Base-by-base conservation (phyloP, 2,329 filamentous ascomycete species). In the Colletotrichum truncatum region DNA sequence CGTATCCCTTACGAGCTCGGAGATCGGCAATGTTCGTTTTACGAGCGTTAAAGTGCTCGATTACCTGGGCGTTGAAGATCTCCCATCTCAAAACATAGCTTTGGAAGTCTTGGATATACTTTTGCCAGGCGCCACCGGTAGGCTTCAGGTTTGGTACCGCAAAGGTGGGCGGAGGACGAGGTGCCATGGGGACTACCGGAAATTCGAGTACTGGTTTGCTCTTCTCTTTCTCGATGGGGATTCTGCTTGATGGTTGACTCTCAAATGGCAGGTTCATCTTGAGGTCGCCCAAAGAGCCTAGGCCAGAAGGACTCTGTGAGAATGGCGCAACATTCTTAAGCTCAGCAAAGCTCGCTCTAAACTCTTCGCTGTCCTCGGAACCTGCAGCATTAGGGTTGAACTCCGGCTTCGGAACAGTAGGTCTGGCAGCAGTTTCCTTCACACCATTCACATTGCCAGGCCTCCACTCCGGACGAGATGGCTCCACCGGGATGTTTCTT, bases 391-490 rank as follows among this genome's bases (percentile, higher is more conserved):
- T 81, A 30, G 72, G 72, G 32, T 74, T 76, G 53, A 75, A 68
- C 11, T 62, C 63, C 25, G 56, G 61, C 64, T 71, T 75, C 5
- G 68, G 56, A 32, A 68, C 52, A 6, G 66, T 66, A 12, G 69
- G 59, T 9, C 72, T 66, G 18, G 45, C 52, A 6, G 48, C 51
- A 6, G 46, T 38, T 28, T 65, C 64, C 21, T 54, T 60, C 11
- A 66, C 69, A 4, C 68, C 68, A 9, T 75, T 74, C 5, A 70
- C 54, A 59, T 86, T 77, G 4, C 86, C 86, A 3, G 85, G 79
- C 46, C 87, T 79, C 87, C 87, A 89, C 63, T 89, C 87, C 4
- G 84, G 84, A 39, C 87, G 80, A 3, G 85, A 83, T 0, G 87
- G 87, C 69, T 89, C 87, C 11, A 88, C 84, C 2, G 82, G 81